Evolutionary conservation across 164 flowering plant genomes (phyloP), one percentile per base, ranked within the genome.

Genomic region (Kalanchoe fedtschenkoi): DNA sequence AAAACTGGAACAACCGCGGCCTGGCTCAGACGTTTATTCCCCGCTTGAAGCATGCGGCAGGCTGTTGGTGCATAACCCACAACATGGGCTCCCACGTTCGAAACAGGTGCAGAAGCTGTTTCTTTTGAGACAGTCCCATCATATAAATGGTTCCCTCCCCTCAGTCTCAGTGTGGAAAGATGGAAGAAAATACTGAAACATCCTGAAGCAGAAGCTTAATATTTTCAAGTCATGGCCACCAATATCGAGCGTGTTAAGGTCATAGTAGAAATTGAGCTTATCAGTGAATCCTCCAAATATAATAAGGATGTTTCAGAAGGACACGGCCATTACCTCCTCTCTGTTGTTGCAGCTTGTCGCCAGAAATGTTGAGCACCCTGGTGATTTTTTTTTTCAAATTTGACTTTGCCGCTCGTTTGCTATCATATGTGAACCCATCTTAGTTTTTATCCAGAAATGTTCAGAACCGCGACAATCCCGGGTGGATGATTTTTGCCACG

Each of bases 251-350:
- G 85, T 75, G 70, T 87, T 76, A 10, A 93, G 83, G 66, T 93
- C 99, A 70, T 87, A 88, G 72, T 76, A 88, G 21, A 90, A 86
- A 70, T 87, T 85, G 60, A 82, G 87, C 38, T 79, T 88, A 76
- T 90, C 95, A 32, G 90, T 80, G 69, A 87, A 95, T 69, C 99
- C 99, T 35, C 99, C 99, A 75, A 87, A 95, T 54, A 95, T 89
- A 80, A 90, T 84, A 69, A 95, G 72, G 67, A 81, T 65, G 72
- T 78, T 85, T 34, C 91, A 93, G 65, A 88, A 76, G 30, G 96
- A 73, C 63, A 88, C 83, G 34, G 96, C 80, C 71, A 70, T 95
- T 97, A 46, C 99, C 97, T 57, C 88, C 99, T 72, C 99, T 85
- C 54, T 97, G 96, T 57, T 97, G 96, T 54, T 92, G 70, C 65